Evolutionary conservation across 1,139 yeast species (phyloP), one percentile per base, ranked within the genome.

Genomic region (Zygosaccharomyces sapae): DNA sequence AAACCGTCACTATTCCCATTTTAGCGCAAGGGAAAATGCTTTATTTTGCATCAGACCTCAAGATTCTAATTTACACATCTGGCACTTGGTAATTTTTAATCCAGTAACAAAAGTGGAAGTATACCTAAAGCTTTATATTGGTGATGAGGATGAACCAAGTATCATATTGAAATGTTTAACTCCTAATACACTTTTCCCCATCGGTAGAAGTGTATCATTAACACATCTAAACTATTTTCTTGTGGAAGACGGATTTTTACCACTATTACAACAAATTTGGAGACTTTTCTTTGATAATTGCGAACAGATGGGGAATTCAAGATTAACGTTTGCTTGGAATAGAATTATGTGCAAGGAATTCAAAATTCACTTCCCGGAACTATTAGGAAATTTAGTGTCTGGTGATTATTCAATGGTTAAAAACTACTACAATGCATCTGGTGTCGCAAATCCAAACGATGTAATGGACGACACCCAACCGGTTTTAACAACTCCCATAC

Each of bases 11-110:
- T 31, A 29, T 33, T 18, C 45, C 24, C 55, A 49, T 40, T 45
- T 43, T 20, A 33, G 34, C 12, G 40, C 34, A 12, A 35, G 34
- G 24, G 25, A 33, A 6, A 29, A 41, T 9, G 43, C 34, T 4
- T 36, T 47, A 16, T 62, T 45, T 38, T 45, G 50, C 46, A 39
- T 62, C 31, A 55, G 54, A 40, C 68, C 68, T 19, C 66, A 63
- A 45, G 68, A 64, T 35, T 55, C 64, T 2, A 61, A 64, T 46
- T 34, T 62, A 13, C 62, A 58, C 37, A 46, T 63, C 6, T 63
- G 68, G 68, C 63, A 63, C 47, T 43, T 63, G 35, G 58, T 62
- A 2, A 20, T 63, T 16, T 42, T 39, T 12, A 56, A 57, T 19
- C 59, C 58, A 6, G 25, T 12, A 8, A 48, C 51, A 2, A 49